phyloP scores from a whole-genome alignment of 2,329 filamentous ascomycete species.

The Furcasterigmium furcatum region DNA sequence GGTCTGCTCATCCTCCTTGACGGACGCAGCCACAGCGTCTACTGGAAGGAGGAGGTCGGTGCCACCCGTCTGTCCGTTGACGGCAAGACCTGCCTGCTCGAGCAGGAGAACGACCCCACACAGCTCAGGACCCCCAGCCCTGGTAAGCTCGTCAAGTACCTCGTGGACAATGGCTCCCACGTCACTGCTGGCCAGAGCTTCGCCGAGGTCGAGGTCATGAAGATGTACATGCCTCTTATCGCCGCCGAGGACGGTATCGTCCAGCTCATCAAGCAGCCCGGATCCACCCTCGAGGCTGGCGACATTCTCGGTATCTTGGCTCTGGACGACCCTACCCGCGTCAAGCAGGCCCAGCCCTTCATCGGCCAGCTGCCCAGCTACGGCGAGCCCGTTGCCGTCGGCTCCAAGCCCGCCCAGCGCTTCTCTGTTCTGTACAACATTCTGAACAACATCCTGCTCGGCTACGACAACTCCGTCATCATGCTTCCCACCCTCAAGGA shows the following conservation, averaged over 20 bases:
- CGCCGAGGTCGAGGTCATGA: conserved; percentile 99
- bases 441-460: conserved; percentile 82
- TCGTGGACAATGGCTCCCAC: conserved; percentile 92
- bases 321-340: conserved; percentile 89
- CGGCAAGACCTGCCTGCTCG: conserved; percentile 94
- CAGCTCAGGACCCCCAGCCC: conserved; percentile 93
- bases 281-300: conserved; percentile 94
- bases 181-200: conserved; percentile 89
- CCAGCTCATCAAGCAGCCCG: conserved; percentile 98
- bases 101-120: conserved; percentile 98
- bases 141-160: conserved; percentile 97
- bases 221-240: conserved; percentile 99
- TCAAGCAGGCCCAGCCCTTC: conserved; percentile 96
- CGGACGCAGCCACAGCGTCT: conserved; percentile 94
- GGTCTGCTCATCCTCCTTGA: conserved; percentile 87
- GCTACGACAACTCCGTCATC: conserved; percentile 96
- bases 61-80: conserved; percentile 95
- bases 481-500: conserved; percentile 86
- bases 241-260: conserved; percentile 94
- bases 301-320: conserved; percentile 98
- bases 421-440: conserved; percentile 76
- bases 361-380: conserved; percentile 84
- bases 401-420: conserved; percentile 86
- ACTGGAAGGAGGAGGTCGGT: conserved; percentile 99
- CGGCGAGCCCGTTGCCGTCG: conserved; percentile 81